These are phyloP conservation scores for Plasmodium coatneyi DNA, from an alignment of 169 alveolate genomes.

Conservation along the genomic window DNA sequence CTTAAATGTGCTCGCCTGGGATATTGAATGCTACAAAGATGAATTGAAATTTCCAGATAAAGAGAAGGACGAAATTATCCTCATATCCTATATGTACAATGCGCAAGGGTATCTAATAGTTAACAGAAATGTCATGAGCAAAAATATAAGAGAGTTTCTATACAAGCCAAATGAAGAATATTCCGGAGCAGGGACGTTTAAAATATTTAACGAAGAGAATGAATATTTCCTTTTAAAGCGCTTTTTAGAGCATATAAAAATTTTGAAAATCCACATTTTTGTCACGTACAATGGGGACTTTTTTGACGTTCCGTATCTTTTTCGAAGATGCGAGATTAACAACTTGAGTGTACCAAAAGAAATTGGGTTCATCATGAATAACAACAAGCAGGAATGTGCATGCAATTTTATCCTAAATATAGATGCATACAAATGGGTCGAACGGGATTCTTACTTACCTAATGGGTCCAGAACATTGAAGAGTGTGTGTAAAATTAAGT, in stretches of 20 bases:
- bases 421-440: constrained; percentile 99
- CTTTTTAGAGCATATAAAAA: constrained; percentile 78
- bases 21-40: constrained; percentile 98
- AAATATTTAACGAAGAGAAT: constrained; percentile 79
- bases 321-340: constrained; percentile 92
- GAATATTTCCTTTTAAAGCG: constrained; percentile 81
- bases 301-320: constrained; percentile 98
- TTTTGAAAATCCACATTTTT: constrained; percentile 91
- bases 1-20: constrained; percentile 97
- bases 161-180: constrained; percentile 97
- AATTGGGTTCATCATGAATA: constrained; percentile 87
- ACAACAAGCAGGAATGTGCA: constrained; percentile 86
- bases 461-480: constrained; percentile 93
- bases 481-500: constrained; percentile 97
- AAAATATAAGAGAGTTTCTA: constrained; percentile 95
- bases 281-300: constrained; percentile 99
- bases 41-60: constrained; percentile 99
- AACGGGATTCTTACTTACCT: constrained; percentile 99
- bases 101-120: constrained; percentile 97
- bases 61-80: constrained; percentile 90
- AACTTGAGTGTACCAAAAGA: constrained; percentile 91
- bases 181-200: constrained; percentile 89
- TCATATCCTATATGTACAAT: constrained; percentile 96
- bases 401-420: constrained; percentile 92
- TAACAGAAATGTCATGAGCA: constrained; percentile 93